Evolutionary conservation across 225 moss, liverwort and hornwort species (phyloP).

Genomic region (Antitrichia curtipendula): DNA sequence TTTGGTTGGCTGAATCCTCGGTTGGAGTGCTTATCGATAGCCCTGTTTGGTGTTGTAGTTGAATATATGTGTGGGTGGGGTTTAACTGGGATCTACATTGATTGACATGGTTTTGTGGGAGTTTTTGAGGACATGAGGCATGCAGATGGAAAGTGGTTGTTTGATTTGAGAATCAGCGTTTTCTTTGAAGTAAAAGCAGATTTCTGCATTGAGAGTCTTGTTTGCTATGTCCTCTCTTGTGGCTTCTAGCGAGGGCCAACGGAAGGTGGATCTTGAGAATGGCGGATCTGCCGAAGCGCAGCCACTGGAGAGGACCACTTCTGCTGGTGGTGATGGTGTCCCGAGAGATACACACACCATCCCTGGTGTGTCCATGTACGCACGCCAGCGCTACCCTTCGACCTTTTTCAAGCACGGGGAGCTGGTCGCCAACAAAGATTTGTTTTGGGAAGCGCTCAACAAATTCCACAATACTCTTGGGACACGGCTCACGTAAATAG

Average conservation of each 20-base stretch:
- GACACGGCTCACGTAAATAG: slow-evolving; percentile 60
- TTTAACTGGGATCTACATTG: too few species aligned
- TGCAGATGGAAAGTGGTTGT: not conserved
- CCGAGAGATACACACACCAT: slow-evolving; percentile 28
- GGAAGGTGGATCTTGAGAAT: slow-evolving; percentile 17
- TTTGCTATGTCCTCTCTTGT: slow-evolving; percentile 5
- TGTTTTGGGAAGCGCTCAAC: slow-evolving; percentile 66
- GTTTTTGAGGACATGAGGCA: not conserved
- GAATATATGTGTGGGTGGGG: too few species aligned
- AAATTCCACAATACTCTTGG: slow-evolving; percentile 52
- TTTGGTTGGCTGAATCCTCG: too few species aligned
- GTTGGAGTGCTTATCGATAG: too few species aligned
- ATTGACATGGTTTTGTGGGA: not conserved
- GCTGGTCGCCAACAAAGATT: slow-evolving; percentile 34
- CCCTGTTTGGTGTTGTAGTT: too few species aligned
- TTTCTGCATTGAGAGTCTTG: not conserved
- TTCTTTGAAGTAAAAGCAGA: not conserved
- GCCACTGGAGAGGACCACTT: not conserved
- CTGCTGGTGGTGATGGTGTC: not conserved
- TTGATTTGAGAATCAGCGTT: not conserved
- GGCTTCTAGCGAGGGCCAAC: slow-evolving; percentile 5
- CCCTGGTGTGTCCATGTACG: slow-evolving; percentile 45
- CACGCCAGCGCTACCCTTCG: slow-evolving; percentile 45
- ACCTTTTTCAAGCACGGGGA: slow-evolving; percentile 51
- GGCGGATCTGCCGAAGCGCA: not conserved